Percentiles rank a stretch among this genome's conserved stretches.
phyloP scores from a whole-genome alignment of 2,329 filamentous ascomycete species.

The Aureobasidium sp. region DNA sequence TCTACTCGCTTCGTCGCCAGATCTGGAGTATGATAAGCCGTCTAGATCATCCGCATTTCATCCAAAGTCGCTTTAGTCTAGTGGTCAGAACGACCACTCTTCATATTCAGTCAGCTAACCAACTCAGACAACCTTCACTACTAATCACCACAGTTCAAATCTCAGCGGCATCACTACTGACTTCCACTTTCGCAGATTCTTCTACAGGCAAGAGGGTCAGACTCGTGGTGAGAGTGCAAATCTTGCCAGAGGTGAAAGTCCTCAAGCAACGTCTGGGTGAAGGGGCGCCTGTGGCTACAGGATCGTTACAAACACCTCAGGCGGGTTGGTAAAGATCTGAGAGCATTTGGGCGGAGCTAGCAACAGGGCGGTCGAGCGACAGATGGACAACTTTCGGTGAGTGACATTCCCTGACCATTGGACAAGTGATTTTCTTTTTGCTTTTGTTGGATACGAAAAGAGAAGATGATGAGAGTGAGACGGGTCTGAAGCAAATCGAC shows the following conservation, averaged over 20 bases:
- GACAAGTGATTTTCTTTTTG: slow-evolving; percentile 6
- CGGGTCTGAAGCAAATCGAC: neutral
- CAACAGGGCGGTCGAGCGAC: neutral
- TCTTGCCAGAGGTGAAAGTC: slow-evolving; percentile 2
- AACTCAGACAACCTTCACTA: neutral
- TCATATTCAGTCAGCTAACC: neutral
- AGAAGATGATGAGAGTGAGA: neutral
- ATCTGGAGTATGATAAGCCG: neutral
- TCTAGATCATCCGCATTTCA: neutral
- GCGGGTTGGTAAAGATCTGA: slow-evolving; percentile 4
- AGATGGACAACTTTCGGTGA: neutral
- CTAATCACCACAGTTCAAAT: slow-evolving; percentile 1
- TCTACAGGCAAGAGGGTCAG: neutral
- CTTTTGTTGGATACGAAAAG: neutral
- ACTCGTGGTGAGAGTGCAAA: neutral
- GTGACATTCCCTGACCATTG: neutral
- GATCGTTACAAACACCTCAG: neutral
- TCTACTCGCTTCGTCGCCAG: neutral
- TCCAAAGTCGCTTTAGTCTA: slow-evolving; percentile 5
- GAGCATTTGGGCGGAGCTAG: neutral
- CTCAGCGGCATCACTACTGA: neutral
- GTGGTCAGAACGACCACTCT: neutral
- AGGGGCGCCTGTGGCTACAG: neutral
- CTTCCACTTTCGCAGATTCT: neutral
- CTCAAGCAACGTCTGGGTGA: slow-evolving; percentile 8